phyloP scores from a whole-genome alignment of 352 stramenopile species.

The Pythium aquatile region DNA sequence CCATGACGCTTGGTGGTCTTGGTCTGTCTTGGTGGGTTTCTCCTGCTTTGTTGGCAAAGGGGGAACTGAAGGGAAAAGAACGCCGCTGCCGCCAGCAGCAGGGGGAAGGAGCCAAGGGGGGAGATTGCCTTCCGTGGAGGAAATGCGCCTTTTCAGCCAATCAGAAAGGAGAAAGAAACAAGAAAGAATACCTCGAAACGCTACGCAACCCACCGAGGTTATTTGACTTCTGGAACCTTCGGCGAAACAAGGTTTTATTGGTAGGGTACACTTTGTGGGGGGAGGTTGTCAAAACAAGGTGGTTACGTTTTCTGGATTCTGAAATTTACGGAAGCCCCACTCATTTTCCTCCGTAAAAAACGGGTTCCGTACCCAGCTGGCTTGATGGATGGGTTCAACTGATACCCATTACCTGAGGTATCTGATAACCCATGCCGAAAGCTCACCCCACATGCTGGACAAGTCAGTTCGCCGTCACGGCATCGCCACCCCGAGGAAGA shows the following conservation, averaged over 20 bases:
- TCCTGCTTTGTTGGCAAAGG: conserved; percentile 24
- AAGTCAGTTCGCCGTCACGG: conserved; percentile 20
- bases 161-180: conserved; percentile 16
- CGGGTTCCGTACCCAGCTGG: background rate
- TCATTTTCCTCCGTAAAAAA: conserved; percentile 4
- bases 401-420: conserved; percentile 23
- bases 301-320: background rate
- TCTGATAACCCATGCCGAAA: conserved; percentile 17
- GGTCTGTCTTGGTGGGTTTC: conserved; percentile 16
- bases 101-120: conserved; percentile 9
- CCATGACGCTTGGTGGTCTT: conserved; percentile 50
- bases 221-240: conserved; percentile 33
- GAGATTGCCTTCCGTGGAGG: background rate
- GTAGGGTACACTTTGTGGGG: background rate
- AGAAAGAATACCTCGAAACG: conserved; percentile 24
- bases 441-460: conserved; percentile 1
- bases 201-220: conserved; percentile 19
- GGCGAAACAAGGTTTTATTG: conserved; percentile 23
- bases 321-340: background rate
- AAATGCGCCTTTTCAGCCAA: conserved; percentile 17
- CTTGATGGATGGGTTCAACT: conserved; percentile 11
- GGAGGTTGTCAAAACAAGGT: conserved; percentile 15
- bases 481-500: background rate
- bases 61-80: conserved; percentile 30
- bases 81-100: background rate